These are phyloP conservation scores for Medicago ruthenica DNA, from an alignment of 306 rosid genomes.

Conservation along the genomic window DNA sequence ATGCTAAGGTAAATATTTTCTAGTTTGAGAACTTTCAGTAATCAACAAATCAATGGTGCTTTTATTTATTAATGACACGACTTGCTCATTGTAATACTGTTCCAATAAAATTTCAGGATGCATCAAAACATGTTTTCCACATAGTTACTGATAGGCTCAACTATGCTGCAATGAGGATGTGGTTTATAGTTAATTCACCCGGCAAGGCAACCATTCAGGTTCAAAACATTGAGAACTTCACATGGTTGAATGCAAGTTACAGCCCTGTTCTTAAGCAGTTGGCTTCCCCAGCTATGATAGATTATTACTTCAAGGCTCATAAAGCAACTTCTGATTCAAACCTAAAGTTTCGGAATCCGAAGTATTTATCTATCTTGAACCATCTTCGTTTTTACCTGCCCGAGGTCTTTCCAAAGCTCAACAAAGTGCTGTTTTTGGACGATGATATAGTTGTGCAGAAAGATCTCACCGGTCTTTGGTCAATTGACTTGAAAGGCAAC, in stretches of 20 bases:
- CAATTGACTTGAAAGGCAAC: slow-evolving; percentile 80
- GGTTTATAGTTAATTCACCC: slow-evolving; percentile 89
- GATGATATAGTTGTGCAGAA: slow-evolving; percentile 95
- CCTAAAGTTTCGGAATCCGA: slow-evolving; percentile 90
- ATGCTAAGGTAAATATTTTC: slow-evolving; percentile 67
- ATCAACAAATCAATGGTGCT: neutral
- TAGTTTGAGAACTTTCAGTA: neutral
- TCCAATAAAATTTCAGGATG: slow-evolving; percentile 62
- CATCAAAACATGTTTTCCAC: slow-evolving; percentile 91
- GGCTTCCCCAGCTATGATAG: slow-evolving; percentile 85
- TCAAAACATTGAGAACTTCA: slow-evolving; percentile 86
- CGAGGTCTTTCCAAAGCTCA: slow-evolving; percentile 89
- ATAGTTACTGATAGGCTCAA: slow-evolving; percentile 91
- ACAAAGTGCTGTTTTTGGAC: slow-evolving; percentile 89
- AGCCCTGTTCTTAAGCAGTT: slow-evolving; percentile 97
- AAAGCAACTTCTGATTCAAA: slow-evolving; percentile 82
- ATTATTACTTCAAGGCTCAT: slow-evolving; percentile 91
- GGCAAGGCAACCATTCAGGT: slow-evolving; percentile 87
- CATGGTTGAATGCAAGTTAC: slow-evolving; percentile 95
- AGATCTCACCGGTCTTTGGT: slow-evolving; percentile 90
- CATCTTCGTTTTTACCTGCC: slow-evolving; percentile 99
- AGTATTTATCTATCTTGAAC: slow-evolving; percentile 92
- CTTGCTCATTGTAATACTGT: slow-evolving; percentile 28
- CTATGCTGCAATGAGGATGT: slow-evolving; percentile 98
- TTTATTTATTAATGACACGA: slow-evolving; percentile 38